Conservation (phyloP, 2,329 filamentous ascomycete genomes). For the Verticillium longisporum region DNA sequence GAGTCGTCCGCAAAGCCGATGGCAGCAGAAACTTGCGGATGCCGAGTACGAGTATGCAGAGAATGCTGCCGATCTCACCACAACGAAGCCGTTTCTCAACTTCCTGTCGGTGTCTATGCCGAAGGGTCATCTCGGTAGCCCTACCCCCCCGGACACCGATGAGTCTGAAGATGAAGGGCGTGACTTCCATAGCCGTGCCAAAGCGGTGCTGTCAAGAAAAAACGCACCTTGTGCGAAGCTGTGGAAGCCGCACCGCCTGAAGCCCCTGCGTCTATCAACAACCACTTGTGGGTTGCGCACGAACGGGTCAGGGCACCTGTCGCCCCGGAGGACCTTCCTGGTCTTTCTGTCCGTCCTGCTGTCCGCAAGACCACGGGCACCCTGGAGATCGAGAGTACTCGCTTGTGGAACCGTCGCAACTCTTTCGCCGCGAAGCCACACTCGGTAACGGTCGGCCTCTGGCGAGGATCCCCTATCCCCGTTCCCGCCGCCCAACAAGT, state of each 20-base stretch:
- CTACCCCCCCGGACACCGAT: slow-evolving; percentile 49
- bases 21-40: slow-evolving; percentile 37
- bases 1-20: slow-evolving; percentile 26
- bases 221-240: slow-evolving; percentile 2
- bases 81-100: slow-evolving; percentile 30
- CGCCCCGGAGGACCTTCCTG: slow-evolving; percentile 16
- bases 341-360: slow-evolving; percentile 25
- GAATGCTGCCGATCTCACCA: slow-evolving; percentile 25
- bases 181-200: slow-evolving; percentile 9
- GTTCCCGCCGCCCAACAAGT: slow-evolving; percentile 15
- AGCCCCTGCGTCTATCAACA: not conserved
- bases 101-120: slow-evolving; percentile 21
- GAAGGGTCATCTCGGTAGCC: slow-evolving; percentile 35
- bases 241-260: slow-evolving; percentile 6
- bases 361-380: slow-evolving; percentile 23
- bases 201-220: slow-evolving; percentile 1
- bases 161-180: slow-evolving; percentile 33
- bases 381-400: slow-evolving; percentile 27
- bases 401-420: slow-evolving; percentile 26
- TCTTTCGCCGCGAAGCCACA: slow-evolving; percentile 12
- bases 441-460: slow-evolving; percentile 18
- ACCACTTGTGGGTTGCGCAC: not conserved
- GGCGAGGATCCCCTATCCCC: slow-evolving; percentile 13
- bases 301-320: not conserved
- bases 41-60: slow-evolving; percentile 38